Evolutionary conservation across 179 eudicot genomes (phyloP).

Genomic region (Silene noctiflora): DNA sequence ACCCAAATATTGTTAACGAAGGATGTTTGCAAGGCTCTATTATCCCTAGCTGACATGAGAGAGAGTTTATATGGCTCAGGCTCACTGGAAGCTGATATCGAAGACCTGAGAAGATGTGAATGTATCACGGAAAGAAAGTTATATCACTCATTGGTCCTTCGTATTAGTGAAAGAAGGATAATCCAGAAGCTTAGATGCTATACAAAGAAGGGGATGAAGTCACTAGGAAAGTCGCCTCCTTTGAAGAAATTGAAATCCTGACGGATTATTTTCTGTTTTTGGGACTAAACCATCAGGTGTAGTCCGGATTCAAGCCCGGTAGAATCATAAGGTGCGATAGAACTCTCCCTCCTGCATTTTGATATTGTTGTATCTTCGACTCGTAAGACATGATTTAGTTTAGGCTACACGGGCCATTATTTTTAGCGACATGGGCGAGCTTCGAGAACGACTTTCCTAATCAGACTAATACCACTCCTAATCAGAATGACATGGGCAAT

Average conservation of each 20-base stretch:
- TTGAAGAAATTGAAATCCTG: constrained; percentile 29
- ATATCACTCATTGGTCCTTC: constrained; percentile 67
- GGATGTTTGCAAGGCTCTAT: constrained; percentile 53
- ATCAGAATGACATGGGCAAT: no score
- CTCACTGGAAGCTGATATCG: constrained; percentile 53
- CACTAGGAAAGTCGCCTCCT: constrained; percentile 9
- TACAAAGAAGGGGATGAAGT: constrained; percentile 26
- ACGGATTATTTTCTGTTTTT: not conserved
- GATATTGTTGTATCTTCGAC: not conserved
- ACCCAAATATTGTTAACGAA: constrained; percentile 46
- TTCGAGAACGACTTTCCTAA: no score
- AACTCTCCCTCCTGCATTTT: not conserved
- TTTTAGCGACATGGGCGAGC: no score
- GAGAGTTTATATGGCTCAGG: constrained; percentile 58
- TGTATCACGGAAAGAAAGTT: constrained; percentile 44
- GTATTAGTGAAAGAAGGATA: constrained; percentile 72
- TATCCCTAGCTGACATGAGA: constrained; percentile 65
- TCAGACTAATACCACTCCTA: no score
- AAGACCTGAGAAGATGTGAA: constrained; percentile 40
- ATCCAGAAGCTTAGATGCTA: constrained; percentile 59
- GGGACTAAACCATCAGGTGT: not conserved
- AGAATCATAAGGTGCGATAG: not conserved
- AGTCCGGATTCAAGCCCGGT: not conserved
- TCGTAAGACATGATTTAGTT: no score
- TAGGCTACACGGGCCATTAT: no score